phyloP scores from a whole-genome alignment of 371 early-diverging fungal genomes.

The Mortierella sp. region DNA sequence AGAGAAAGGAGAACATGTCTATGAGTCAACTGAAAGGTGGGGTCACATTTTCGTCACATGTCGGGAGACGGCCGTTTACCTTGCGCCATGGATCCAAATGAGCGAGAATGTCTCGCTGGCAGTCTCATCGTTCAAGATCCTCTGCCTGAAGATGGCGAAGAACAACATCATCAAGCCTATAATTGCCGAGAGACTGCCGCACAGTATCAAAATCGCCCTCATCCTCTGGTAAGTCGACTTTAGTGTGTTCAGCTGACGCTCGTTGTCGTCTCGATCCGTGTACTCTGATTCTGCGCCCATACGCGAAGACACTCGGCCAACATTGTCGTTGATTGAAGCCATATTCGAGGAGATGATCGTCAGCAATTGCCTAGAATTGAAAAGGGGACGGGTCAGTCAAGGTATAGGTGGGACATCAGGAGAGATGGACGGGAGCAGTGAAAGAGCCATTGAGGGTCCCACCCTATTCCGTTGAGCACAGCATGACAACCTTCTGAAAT shows the following conservation, averaged over 20 bases:
- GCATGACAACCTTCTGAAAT: background rate
- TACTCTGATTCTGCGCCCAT: constrained; percentile 46
- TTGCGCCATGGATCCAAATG: constrained; percentile 54
- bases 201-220: constrained; percentile 46
- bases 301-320: constrained; percentile 43
- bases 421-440: background rate
- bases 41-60: background rate
- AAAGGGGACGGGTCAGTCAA: background rate
- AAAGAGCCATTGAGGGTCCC: background rate
- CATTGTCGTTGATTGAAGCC: constrained; percentile 53
- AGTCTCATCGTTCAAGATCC: constrained; percentile 30
- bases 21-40: no score
- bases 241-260: constrained; percentile 49
- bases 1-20: background rate
- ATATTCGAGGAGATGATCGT: constrained; percentile 53
- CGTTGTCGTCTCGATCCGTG: constrained; percentile 49
- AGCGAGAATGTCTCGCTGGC: constrained; percentile 48
- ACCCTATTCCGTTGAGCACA: background rate
- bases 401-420: no score
- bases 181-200: constrained; percentile 47
- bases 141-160: constrained; percentile 46
- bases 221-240: constrained; percentile 53
- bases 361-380: constrained; percentile 32
- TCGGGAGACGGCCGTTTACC: constrained; percentile 7
- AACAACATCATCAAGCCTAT: constrained; percentile 54